Evolutionary conservation across 2,329 filamentous ascomycete genomes (phyloP), one percentile per base, ranked within the genome.

Genomic region (Colletotrichum theobromicola): DNA sequence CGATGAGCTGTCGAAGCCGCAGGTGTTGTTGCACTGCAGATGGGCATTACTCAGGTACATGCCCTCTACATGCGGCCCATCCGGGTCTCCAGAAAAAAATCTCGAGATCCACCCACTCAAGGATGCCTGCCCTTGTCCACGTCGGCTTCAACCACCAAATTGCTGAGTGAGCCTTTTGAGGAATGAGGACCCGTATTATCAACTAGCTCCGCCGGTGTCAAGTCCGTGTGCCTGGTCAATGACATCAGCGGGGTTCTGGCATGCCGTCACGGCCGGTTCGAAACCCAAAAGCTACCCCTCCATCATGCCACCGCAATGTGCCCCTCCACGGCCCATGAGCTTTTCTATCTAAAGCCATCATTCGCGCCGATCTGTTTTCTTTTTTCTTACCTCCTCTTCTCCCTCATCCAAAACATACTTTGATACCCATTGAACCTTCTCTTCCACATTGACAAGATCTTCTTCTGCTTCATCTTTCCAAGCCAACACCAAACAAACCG

Each of bases 171-270:
- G n/a, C n/a, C n/a, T n/a, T n/a, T n/a, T n/a, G n/a, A n/a, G n/a
- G n/a, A n/a, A n/a, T n/a, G n/a, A 67, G 46, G 53, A 32, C 42
- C 72, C 68, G 35, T 34, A 34, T 13, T 24, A 53, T 34, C 53
- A 34, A 66, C 30, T 55, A 55, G 60, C 61, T 55, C 71, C 71
- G 42, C 42, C 42, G 58, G 50, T 32, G 53, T 71, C 24, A 35
- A 61, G 53, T 55, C 60, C 53, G 67, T 66, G 71, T 67, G 24
- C 26, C 42, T 55, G 21, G 26, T 72, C 55, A 67, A 74, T 74
- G 72, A 74, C 72, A 74, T 74, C 72, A 74, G 72, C 57, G 72
- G 72, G 72, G 72, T 46, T 67, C 32, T 34, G 55, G 50, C 34
- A 60, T 71, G 72, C 72, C 72, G 67, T 74, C 72, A 74, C 67